A percentile compares a stretch with the other conserved stretches of the same genome.
Evolutionary conservation across 2,329 filamentous ascomycete genomes (phyloP).

Genomic region (Aspergillus novofumigatus): DNA sequence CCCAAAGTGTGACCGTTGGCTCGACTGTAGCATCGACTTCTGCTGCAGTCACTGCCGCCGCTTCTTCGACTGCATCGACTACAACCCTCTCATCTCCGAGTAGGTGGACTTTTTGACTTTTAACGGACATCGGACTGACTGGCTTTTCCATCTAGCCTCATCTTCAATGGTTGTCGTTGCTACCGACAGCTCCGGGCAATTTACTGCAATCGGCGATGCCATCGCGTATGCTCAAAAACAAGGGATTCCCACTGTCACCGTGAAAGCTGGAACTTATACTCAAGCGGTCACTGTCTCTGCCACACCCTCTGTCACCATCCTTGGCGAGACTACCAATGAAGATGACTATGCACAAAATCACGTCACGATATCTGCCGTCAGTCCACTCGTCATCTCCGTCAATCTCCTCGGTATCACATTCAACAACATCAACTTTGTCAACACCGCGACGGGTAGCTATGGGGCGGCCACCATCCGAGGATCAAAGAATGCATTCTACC

Average conservation of each 20-base stretch:
- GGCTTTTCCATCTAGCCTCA: neutral
- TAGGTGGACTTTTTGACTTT: neutral
- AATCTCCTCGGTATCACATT: constrained; percentile 32
- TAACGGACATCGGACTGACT: too few species aligned
- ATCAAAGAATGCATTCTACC: constrained; percentile 42
- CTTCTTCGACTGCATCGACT: neutral
- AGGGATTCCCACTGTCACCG: constrained; percentile 41
- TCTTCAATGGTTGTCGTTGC: constrained; percentile 41
- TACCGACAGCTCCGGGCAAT: constrained; percentile 42
- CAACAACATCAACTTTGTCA: constrained; percentile 38
- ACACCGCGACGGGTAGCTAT: constrained; percentile 7
- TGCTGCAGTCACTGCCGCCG: neutral
- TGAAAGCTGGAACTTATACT: constrained; percentile 45
- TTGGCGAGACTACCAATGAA: constrained; percentile 31
- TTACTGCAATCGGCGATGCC: constrained; percentile 43
- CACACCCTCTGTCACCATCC: constrained; percentile 41
- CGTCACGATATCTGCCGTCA: constrained; percentile 30
- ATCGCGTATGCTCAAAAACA: constrained; percentile 42
- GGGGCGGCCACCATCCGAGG: constrained; percentile 34
- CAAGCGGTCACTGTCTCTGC: constrained; percentile 41
- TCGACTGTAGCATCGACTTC: neutral
- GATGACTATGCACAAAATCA: constrained; percentile 36
- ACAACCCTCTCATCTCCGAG: neutral
- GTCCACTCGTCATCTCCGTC: constrained; percentile 28
- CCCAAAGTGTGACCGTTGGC: neutral